Evolutionary conservation across 306 rosid species (phyloP).

Genomic region (Crotalaria pallida): DNA sequence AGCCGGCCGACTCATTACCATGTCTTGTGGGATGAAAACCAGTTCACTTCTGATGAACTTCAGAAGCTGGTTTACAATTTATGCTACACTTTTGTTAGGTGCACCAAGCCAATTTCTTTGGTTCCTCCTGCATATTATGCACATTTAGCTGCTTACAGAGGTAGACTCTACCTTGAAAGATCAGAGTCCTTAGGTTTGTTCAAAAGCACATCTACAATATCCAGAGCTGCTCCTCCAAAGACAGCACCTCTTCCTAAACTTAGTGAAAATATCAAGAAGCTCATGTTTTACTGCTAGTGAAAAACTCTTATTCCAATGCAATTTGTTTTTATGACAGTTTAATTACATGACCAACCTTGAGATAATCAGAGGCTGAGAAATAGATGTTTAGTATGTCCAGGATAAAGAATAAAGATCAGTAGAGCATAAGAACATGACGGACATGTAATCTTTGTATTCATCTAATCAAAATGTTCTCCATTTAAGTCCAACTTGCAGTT

Average conservation of each 20-base stretch:
- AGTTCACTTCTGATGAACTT: conserved; percentile 85
- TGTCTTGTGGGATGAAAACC: conserved; percentile 83
- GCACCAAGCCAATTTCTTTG: conserved; percentile 94
- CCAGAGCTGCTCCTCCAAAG: conserved; percentile 84
- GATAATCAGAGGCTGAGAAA: background rate
- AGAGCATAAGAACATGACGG: background rate
- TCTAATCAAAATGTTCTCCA: conserved; percentile 8
- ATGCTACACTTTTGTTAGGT: conserved; percentile 85
- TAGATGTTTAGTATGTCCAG: too few relatives aligned
- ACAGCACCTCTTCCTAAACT: conserved; percentile 76
- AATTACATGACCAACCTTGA: background rate
- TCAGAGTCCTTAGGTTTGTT: conserved; percentile 51
- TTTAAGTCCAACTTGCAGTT: conserved; percentile 4
- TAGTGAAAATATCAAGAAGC: conserved; percentile 79
- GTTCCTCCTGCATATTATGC: conserved; percentile 99
- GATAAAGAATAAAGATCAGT: conserved; percentile 3
- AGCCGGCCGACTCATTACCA: conserved; percentile 97
- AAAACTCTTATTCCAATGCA: background rate
- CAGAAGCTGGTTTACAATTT: conserved; percentile 83
- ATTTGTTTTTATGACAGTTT: conserved; percentile 5
- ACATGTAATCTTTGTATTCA: conserved; percentile 13
- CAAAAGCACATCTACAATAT: conserved; percentile 38
- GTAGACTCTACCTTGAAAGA: conserved; percentile 88
- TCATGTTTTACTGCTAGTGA: conserved; percentile 89
- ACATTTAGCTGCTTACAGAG: conserved; percentile 94